Evolutionary conservation across 2,329 filamentous ascomycete genomes (phyloP), one percentile per base, ranked within the genome.

Genomic region (Penicillium sp.): DNA sequence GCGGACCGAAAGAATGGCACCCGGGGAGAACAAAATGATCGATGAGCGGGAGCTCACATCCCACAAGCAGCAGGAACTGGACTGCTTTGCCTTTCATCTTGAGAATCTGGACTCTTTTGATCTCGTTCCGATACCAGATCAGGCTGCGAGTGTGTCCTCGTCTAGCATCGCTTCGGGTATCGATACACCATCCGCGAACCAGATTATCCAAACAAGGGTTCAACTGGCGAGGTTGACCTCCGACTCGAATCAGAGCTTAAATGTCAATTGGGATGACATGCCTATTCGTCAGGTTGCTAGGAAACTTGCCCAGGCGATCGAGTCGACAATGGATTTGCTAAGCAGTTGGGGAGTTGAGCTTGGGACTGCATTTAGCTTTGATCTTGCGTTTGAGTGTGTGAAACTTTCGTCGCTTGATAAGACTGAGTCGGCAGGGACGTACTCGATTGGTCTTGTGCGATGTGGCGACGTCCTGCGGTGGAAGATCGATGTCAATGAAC

Each of bases 41-140:
- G 34, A 60, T 1, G 64, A 70, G 3, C 56, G 62, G 31, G 52
- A 60, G 0, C 47, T 69, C 5, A 58, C 46, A 4, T 61, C 62
- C 8, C 47, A 62, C 3, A 69, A 65, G 2, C 57, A 66, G 13
- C 70, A 73, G 16, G 71, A 74, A 31, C 22, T 74, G 1, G 71
- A 74, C 14, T 70, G 56, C 16, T 69, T 72, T 21, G 60, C 65
- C 0, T 71, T 71, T 32, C 56, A 67, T 40, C 63, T 73, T 1
- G 62, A 66, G 14, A 32, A 63, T 1, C 51, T 67, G 0, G 47
- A 62, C 13, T 67, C 62, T 0, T 69, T 72, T 22, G 45, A 56
- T 4, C 21, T 71, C 2, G 32, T 59, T 5, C 55, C 56, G 0
- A 48, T 48, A 0, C 32, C 52, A 10, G 52, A 50, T 1, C 47